These are phyloP conservation scores for Solanum pennellii DNA, from an alignment of 257 asterid genomes.

Conservation along the genomic window DNA sequence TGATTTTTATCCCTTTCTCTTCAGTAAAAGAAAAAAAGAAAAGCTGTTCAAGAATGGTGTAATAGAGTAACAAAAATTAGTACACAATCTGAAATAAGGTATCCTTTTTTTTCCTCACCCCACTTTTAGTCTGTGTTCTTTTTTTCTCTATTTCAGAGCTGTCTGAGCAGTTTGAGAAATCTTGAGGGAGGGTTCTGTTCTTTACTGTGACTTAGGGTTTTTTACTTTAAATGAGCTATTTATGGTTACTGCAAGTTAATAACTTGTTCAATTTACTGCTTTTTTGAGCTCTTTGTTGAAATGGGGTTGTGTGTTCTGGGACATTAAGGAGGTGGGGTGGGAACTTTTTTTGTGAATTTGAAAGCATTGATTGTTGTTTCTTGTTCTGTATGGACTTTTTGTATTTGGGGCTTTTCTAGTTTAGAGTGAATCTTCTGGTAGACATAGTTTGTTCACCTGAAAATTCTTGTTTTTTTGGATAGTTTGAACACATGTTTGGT, in stretches of 20 bases:
- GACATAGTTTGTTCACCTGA: neutral
- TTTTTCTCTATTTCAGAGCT: constrained; percentile 16
- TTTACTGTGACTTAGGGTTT: constrained; percentile 15
- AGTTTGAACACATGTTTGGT: neutral
- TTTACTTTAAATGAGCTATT: constrained; percentile 12
- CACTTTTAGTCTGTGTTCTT: constrained; percentile 6
- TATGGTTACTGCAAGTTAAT: constrained; percentile 15
- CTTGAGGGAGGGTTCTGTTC: neutral
- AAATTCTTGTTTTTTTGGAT: neutral
- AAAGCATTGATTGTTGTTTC: neutral
- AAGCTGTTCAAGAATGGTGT: constrained; percentile 9
- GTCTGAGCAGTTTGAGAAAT: neutral
- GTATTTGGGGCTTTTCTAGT: constrained; percentile 1
- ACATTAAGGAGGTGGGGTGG: neutral
- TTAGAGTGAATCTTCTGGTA: neutral
- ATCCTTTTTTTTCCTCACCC: constrained; percentile 12
- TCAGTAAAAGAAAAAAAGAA: neutral
- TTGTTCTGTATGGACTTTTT: neutral
- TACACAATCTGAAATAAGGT: constrained; percentile 17
- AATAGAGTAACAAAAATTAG: constrained; percentile 11
- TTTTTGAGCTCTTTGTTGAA: constrained; percentile 6
- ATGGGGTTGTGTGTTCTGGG: constrained; percentile 18
- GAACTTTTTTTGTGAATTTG: constrained; percentile 6
- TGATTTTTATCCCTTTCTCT: neutral
- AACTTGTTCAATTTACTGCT: constrained; percentile 12